Conservation (phyloP, 768 basidiomycete genomes). For the Coprinopsis strossmayeri region DNA sequence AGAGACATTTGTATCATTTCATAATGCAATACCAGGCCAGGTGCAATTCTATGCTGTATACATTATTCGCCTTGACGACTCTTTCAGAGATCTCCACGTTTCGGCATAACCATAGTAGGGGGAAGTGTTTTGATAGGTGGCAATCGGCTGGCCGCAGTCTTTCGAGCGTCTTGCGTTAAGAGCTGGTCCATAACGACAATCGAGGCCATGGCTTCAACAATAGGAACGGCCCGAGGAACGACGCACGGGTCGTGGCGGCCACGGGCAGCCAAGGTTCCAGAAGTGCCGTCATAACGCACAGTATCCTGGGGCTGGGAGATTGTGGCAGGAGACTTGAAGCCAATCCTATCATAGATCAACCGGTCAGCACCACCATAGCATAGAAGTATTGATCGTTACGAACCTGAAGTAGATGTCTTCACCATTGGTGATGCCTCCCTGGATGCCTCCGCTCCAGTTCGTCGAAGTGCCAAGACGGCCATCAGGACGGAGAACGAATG, state of each 20-base stretch:
- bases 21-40: too few species aligned
- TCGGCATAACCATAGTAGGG: slow-evolving; percentile 81
- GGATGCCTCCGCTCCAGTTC: slow-evolving; percentile 96
- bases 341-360: slow-evolving; percentile 48
- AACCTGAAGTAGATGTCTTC: slow-evolving; percentile 97
- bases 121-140: slow-evolving; percentile 86
- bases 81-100: slow-evolving; percentile 18
- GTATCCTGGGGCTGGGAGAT: slow-evolving; percentile 90
- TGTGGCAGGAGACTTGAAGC: slow-evolving; percentile 98
- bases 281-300: slow-evolving; percentile 88
- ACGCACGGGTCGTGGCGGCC: slow-evolving; percentile 98
- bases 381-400: slow-evolving; percentile 15
- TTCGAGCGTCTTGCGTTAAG: slow-evolving; percentile 82
- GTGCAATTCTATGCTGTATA: too few species aligned
- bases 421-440: slow-evolving; percentile 97
- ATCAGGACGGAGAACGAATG: slow-evolving; percentile 58
- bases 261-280: slow-evolving; percentile 81
- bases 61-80: background rate
- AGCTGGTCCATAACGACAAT: slow-evolving; percentile 94
- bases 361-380: background rate
- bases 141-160: slow-evolving; percentile 66
- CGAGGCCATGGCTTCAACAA: slow-evolving; percentile 97
- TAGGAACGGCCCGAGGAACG: slow-evolving; percentile 93
- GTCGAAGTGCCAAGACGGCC: slow-evolving; percentile 78
- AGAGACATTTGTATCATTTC: background rate